Conservation (phyloP, 78 protist genomes). For the Dictyostelium citrinum region DNA sequence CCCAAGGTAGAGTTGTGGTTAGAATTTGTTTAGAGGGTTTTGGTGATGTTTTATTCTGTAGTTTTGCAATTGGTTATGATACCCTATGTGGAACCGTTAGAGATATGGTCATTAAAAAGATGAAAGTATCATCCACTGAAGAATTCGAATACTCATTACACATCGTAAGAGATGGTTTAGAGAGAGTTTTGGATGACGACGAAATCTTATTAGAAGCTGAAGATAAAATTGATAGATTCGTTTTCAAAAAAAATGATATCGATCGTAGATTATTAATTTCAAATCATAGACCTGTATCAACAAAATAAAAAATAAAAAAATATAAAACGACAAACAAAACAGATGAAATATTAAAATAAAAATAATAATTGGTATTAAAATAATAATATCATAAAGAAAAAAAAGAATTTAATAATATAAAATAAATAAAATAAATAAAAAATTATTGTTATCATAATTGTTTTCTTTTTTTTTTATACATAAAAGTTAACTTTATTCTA, state of each 20-base stretch:
- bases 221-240: conserved; percentile 73
- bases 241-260: conserved; percentile 32
- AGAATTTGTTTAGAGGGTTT: conserved; percentile 78
- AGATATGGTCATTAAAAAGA: conserved; percentile 59
- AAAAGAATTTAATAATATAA: background rate
- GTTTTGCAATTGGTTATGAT: conserved; percentile 71
- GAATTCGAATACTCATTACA: conserved; percentile 38
- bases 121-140: conserved; percentile 35
- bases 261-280: conserved; percentile 62
- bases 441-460: background rate
- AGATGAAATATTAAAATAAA: background rate
- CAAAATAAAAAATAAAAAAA: background rate
- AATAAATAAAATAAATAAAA: background rate
- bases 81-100: conserved; percentile 54
- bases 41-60: conserved; percentile 70
- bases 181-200: conserved; percentile 66
- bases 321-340: background rate
- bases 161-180: conserved; percentile 68
- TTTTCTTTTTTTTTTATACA: background rate
- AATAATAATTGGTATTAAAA: background rate
- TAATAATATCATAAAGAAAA: background rate
- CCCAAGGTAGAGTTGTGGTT: conserved; percentile 50
- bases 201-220: conserved; percentile 60
- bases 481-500: background rate
- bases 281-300: conserved; percentile 39